Evolutionary conservation across 2,329 filamentous ascomycete species (phyloP).

Genomic region (Pseudogymnoascus sp.): DNA sequence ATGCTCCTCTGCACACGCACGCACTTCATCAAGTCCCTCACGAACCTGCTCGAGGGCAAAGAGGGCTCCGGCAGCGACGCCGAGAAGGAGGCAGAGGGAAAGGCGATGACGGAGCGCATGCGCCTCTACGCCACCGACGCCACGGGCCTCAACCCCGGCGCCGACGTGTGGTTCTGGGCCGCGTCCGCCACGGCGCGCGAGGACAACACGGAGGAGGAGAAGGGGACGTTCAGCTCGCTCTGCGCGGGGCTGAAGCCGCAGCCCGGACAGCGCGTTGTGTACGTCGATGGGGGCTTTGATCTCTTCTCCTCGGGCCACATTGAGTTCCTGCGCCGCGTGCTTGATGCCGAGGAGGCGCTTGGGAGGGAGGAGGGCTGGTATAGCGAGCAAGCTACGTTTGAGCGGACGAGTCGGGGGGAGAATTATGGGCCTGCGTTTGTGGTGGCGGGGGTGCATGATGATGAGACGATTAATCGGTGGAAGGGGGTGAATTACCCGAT

Average conservation of each 20-base stretch:
- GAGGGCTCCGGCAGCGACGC: conserved; percentile 64
- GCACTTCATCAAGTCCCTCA: conserved; percentile 82
- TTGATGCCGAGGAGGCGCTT: conserved; percentile 61
- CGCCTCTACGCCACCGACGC: conserved; percentile 81
- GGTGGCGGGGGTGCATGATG: conserved; percentile 90
- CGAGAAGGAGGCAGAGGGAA: conserved; percentile 56
- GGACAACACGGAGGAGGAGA: conserved; percentile 43
- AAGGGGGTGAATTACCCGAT: conserved; percentile 98
- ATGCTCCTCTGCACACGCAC: conserved; percentile 95
- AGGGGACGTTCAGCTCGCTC: conserved; percentile 57
- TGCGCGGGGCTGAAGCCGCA: conserved; percentile 63
- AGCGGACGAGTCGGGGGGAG: conserved; percentile 54
- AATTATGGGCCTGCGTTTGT: conserved; percentile 81
- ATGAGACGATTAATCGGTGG: conserved; percentile 90
- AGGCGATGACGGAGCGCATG: conserved; percentile 69
- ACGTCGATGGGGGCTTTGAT: conserved; percentile 95
- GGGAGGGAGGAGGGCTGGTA: conserved; percentile 68
- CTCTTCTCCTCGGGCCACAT: conserved; percentile 96
- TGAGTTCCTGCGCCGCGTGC: conserved; percentile 77
- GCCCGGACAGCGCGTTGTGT: conserved; percentile 77
- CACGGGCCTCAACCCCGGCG: conserved; percentile 68
- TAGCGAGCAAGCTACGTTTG: conserved; percentile 51
- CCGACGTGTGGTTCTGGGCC: conserved; percentile 79
- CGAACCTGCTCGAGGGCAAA: conserved; percentile 57
- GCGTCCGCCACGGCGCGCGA: conserved; percentile 34